Base-by-base conservation (phyloP, 768 basidiomycete genomes). In the Paxillus ammoniavirescens region DNA sequence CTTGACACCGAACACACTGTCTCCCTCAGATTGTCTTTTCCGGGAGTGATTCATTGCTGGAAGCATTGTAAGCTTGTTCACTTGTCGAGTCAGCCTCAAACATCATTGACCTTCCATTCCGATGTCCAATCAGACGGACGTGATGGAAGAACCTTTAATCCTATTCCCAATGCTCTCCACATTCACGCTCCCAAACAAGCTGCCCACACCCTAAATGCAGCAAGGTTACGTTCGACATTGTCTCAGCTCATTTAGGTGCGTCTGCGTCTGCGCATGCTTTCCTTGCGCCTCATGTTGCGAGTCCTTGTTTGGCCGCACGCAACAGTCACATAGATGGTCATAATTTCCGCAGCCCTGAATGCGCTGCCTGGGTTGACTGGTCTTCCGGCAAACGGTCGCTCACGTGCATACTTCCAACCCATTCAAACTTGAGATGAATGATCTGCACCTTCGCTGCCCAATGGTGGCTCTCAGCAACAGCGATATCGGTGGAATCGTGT, bases 301-400 rank as follows among this genome's bases (percentile, higher is more conserved):
- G 83, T 0, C 93, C 95, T 0, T 87, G 84, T 62, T 79, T 98
- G 28, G 85, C 92, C 54, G 93, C 94, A 0, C 64, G 92, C 88
- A 65, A 59, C 61, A 67, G 47, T 66, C 75, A 59, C 64, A 71
- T 49, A 9, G 58, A 63, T 23, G 56, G 28, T 38, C 63, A 70
- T 56, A 70, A 59, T 64, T 71, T 65, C 33, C 26, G 38, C 14
- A 51, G 15, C 13, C 50, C 56, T 12, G 58, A 68, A 14, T 89
- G 86, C 61, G 83, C 78, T 2, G 86, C 86, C 10, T 93, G 87
- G 91, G 86, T 90, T 8, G 89, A 89, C 52, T 91, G 89, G 91
- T 87, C 21, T 21, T 21, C 21, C 21, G 21, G 3, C 21, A 21
- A 21, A 21, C 21, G 3, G 21, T 21, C 21, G 3, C 21, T 21